Evolutionary conservation across 2,329 filamentous ascomycete species (phyloP).

Genomic region (Thelonectria blattea): DNA sequence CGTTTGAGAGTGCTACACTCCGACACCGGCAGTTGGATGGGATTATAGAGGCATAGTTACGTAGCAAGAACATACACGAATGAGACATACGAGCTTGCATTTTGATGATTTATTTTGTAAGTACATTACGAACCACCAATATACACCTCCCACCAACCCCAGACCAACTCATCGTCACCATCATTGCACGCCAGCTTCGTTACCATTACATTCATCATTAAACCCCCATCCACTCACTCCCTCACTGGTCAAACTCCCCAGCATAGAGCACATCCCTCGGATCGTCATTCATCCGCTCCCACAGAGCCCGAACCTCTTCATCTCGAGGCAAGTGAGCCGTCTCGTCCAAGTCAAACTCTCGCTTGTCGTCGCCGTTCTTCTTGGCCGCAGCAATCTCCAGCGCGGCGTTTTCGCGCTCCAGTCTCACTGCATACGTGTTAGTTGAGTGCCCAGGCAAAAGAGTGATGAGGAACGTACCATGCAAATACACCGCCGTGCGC

Average conservation of each 20-base stretch:
- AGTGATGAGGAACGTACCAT: conserved; percentile 51
- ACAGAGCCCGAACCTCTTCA: conserved; percentile 44
- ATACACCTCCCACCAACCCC: neutral
- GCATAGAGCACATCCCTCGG: conserved; percentile 53
- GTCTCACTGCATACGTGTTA: conserved; percentile 42
- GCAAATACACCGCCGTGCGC: conserved; percentile 60
- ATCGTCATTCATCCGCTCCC: conserved; percentile 53
- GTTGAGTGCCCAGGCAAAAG: neutral
- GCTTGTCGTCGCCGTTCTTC: conserved; percentile 33
- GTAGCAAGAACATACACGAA: neutral
- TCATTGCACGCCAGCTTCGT: neutral
- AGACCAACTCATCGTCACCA: neutral
- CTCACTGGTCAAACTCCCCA: conserved; percentile 46
- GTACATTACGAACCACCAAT: no score
- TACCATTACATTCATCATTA: neutral
- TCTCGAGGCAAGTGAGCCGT: neutral
- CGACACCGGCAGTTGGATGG: conserved; percentile 55
- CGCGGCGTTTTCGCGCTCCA: conserved; percentile 49
- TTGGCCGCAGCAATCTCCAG: conserved; percentile 41
- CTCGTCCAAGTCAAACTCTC: conserved; percentile 43
- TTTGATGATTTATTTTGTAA: no score
- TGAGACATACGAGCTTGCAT: no score
- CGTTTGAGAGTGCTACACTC: conserved; percentile 50
- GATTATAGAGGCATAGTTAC: conserved; percentile 28
- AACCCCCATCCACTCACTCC: conserved; percentile 11